Conservation (phyloP, 441 rosid species). For the Hypseocharis bilobata region DNA sequence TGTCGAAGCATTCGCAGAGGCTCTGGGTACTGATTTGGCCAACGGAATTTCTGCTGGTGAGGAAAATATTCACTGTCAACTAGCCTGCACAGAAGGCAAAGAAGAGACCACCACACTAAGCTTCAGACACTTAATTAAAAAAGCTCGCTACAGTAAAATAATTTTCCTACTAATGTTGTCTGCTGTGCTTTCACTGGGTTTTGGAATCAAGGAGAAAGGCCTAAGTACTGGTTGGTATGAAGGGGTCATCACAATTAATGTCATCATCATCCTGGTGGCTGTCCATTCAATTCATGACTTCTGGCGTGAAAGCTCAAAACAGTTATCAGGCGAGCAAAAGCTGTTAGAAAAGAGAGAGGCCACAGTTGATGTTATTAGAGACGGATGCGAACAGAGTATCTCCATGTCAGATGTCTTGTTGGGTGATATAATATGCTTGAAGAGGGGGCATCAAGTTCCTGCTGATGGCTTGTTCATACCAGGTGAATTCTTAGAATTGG, state of each 20-base stretch:
- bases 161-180: neutral
- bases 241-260: constrained; percentile 5
- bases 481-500: neutral
- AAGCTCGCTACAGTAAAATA: neutral
- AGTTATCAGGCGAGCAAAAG: neutral
- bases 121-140: neutral
- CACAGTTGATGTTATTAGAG: constrained; percentile 6
- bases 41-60: neutral
- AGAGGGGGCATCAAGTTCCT: constrained; percentile 5
- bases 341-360: neutral
- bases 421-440: constrained; percentile 14
- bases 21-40: neutral
- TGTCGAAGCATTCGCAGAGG: neutral
- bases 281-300: neutral
- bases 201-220: constrained; percentile 10
- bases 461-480: constrained; percentile 14
- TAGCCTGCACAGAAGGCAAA: too few relatives aligned
- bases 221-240: constrained; percentile 10
- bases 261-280: neutral
- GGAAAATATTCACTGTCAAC: neutral
- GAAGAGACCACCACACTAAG: neutral
- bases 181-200: neutral
- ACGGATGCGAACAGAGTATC: neutral
- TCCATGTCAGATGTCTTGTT: neutral
- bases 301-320: neutral